Conservation (phyloP, 2,329 filamentous ascomycete genomes). For the Myriosclerotinia scirpicola region DNA sequence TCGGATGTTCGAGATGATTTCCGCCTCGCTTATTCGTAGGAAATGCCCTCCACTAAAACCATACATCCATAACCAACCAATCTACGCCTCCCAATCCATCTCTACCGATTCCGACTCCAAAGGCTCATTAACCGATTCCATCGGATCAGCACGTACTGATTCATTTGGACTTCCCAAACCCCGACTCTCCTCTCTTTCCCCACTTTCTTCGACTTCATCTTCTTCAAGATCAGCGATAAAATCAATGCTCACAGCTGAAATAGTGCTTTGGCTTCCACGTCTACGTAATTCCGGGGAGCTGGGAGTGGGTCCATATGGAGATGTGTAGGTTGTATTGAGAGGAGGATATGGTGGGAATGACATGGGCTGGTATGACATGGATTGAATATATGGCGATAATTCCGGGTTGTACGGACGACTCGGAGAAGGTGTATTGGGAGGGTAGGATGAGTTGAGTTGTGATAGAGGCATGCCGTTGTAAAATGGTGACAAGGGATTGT, state of each 20-base stretch:
- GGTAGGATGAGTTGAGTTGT: neutral
- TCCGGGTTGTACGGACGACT: neutral
- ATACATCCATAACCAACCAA: neutral
- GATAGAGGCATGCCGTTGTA: neutral
- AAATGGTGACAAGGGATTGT: no score
- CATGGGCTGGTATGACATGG: no score
- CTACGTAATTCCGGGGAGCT: rapidly evolving
- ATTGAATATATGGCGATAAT: no score
- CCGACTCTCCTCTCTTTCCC: constrained; percentile 69
- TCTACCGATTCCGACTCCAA: neutral
- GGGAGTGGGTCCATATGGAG: neutral
- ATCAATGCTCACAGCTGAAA: neutral
- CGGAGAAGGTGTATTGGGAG: neutral
- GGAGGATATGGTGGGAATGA: no score
- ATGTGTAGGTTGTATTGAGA: neutral
- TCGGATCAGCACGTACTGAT: constrained; percentile 63
- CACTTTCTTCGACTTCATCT: constrained; percentile 47
- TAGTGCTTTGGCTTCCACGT: neutral
- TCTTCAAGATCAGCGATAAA: neutral
- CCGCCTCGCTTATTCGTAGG: neutral
- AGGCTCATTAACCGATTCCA: constrained; percentile 39
- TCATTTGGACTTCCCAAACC: constrained; percentile 75
- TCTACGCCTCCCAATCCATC: neutral
- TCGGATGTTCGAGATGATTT: neutral
- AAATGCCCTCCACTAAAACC: no score